Conservation (phyloP, 805 yeast genomes). For the Cyberlindnera euphorbiae region DNA sequence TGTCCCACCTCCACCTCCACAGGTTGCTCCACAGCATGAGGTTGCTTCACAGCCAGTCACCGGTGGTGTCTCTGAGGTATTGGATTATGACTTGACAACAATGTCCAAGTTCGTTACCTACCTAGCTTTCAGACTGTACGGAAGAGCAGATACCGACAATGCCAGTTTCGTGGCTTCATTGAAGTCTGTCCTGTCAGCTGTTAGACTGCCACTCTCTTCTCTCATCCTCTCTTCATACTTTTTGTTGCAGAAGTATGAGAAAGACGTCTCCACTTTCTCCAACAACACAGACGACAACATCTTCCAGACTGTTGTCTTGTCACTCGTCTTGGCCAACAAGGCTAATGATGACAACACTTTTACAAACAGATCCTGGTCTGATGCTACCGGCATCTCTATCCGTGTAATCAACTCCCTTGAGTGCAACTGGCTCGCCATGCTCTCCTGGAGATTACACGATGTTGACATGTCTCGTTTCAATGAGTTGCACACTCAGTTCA, state of each 20-base stretch:
- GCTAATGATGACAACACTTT: constrained; percentile 96
- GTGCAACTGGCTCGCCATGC: constrained; percentile 57
- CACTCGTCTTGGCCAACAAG: constrained; percentile 84
- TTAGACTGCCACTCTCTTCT: constrained; percentile 82
- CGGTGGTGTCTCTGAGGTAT: constrained; percentile 75
- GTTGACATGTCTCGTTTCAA: constrained; percentile 24
- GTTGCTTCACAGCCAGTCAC: constrained; percentile 21
- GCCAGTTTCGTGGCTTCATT: constrained; percentile 52
- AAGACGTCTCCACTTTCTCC: constrained; percentile 30
- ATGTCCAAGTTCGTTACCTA: constrained; percentile 82
- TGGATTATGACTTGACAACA: constrained; percentile 72
- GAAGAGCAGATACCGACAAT: constrained; percentile 38
- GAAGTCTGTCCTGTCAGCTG: constrained; percentile 71
- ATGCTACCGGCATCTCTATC: constrained; percentile 82
- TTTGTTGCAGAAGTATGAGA: constrained; percentile 56
- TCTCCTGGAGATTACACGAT: constrained; percentile 55
- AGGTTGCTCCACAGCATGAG: constrained; percentile 12
- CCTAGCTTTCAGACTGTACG: constrained; percentile 64
- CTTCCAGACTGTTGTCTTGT: constrained; percentile 55
- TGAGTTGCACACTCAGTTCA: constrained; percentile 21
- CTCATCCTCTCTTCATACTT: constrained; percentile 76
- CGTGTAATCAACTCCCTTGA: constrained; percentile 60
- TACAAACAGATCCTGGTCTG: constrained; percentile 91
- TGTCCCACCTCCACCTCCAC: constrained; percentile 13
- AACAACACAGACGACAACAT: constrained; percentile 32